Evolutionary conservation across 176 grass and related monocot species (phyloP).

Genomic region (Melocanna baccifera): DNA sequence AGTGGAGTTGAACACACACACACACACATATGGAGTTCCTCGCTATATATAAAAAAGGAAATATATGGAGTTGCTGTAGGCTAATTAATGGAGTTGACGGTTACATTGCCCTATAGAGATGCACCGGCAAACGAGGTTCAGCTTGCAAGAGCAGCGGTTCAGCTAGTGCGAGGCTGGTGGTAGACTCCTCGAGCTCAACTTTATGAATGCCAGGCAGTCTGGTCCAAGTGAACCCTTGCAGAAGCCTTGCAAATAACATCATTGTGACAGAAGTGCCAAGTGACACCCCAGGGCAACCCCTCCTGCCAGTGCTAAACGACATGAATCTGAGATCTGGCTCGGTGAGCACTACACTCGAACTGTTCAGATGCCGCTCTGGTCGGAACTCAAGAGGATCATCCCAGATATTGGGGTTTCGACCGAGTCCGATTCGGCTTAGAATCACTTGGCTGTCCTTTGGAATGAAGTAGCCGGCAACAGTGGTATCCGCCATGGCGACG

Average conservation of each 20-base stretch:
- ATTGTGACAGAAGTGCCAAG: slow-evolving; percentile 26
- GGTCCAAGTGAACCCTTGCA: slow-evolving; percentile 44
- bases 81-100: too few relatives aligned
- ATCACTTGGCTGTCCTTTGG: slow-evolving; percentile 39
- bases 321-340: slow-evolving; percentile 39
- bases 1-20: too few relatives aligned
- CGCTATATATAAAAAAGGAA: too few relatives aligned
- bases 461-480: slow-evolving; percentile 30
- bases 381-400: slow-evolving; percentile 33
- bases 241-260: slow-evolving; percentile 30
- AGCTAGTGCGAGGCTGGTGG: too few relatives aligned
- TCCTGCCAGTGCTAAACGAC: slow-evolving; percentile 30
- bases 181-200: slow-evolving; percentile 8
- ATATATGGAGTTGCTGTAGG: too few relatives aligned
- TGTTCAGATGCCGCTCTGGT: slow-evolving; percentile 21
- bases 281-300: slow-evolving; percentile 17
- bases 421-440: slow-evolving; percentile 32
- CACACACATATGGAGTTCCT: too few relatives aligned
- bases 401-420: slow-evolving; percentile 39
- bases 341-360: not conserved
- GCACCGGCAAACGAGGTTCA: too few relatives aligned
- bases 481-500: not conserved
- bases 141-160: too few relatives aligned
- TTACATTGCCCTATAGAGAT: too few relatives aligned
- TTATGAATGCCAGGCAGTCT: not conserved